Conservation (phyloP, 148 eudicot species). For the Rhododendron ferrugineum region DNA sequence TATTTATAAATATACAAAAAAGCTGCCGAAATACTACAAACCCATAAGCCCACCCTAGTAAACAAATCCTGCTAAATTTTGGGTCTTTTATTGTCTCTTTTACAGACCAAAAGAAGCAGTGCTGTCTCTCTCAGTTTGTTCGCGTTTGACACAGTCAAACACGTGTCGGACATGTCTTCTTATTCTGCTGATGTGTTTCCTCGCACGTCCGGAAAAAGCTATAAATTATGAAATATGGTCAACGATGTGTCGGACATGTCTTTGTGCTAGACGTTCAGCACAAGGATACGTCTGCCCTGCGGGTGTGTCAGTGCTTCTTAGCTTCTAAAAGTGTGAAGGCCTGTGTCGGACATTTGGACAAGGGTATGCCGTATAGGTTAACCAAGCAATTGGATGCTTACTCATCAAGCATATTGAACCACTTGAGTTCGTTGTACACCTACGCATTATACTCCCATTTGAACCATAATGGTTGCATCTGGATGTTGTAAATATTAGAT, state of each 20-base stretch:
- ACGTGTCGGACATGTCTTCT: background rate
- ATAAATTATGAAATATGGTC: background rate
- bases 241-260: background rate
- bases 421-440: background rate
- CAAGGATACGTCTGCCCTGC: background rate
- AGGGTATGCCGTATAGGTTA: background rate
- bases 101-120: background rate
- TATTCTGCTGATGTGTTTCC: background rate
- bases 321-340: background rate
- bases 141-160: background rate
- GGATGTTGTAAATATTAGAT: background rate
- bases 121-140: background rate
- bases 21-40: background rate
- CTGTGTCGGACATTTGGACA: background rate
- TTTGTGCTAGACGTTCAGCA: background rate
- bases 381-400: background rate
- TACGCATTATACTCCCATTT: background rate
- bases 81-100: background rate
- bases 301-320: background rate
- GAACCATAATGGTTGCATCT: background rate
- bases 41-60: background rate
- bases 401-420: background rate
- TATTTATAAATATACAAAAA: background rate
- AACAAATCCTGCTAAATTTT: background rate
- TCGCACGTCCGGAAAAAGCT: background rate